Base-by-base conservation (phyloP, 768 basidiomycete genomes). In the Gloeostereum incarnatum region DNA sequence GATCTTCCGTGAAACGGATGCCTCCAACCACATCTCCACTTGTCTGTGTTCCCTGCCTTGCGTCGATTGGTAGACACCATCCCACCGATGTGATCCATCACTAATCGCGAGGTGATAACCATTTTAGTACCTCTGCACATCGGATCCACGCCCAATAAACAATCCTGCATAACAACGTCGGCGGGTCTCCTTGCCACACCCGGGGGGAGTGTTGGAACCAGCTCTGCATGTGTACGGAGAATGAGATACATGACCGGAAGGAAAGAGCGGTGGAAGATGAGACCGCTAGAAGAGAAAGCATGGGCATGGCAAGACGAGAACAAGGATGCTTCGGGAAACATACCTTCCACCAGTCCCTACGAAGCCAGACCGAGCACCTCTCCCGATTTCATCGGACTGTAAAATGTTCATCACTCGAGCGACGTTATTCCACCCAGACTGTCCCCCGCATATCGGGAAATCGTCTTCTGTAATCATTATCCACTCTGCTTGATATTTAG, bases 1-100 rank as follows among this genome's bases (percentile, higher is more conserved):
- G 49, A 44, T 14, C 49, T 47, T 20, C 63, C 65, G 46, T 69
- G 64, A 39, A 68, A 66, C 19, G 64, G 56, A 51, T 66, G 64
- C 16, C 65, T 54, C 66, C 64, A 68, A n/a, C 63, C 59, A 42
- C 66, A 69, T 39, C 58, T 54, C 63, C 65, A 67, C 40, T 63
- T 61, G 21, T 61, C 54, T 8, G 42, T 31, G 22, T 58, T 56
- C 8, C 54, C 51, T 3, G 35, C 23, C 36, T 63, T 60, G 3
- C 54, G 49, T 5, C 22, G 30, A 30, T 54, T 54, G 3, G 64
- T 69, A 31, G 63, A 63, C 9, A 49, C 52, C 42, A 47, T 49
- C 10, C 56, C 64, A 18, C 66, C 65, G 18, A 69, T 60, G 39
- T 65, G 61, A 45, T 67, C 65, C 55, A 67, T 57, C 18, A 66